These are phyloP conservation scores for Perilla frutescens DNA, from an alignment of 257 asterid species.

Conservation along the genomic window DNA sequence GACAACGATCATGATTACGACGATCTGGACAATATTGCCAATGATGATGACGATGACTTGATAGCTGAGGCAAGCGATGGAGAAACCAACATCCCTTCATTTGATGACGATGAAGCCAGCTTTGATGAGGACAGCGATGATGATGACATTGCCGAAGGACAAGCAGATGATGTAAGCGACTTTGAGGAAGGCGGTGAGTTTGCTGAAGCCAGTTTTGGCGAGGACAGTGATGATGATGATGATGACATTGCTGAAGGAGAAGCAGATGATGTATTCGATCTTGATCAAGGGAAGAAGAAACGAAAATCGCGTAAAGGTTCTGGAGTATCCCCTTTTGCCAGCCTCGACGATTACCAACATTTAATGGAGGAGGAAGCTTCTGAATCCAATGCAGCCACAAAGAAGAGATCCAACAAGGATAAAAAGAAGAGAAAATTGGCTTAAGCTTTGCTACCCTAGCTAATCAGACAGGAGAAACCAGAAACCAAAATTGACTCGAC, in stretches of 20 bases:
- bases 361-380: constrained; percentile 53
- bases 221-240: constrained; percentile 5
- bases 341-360: constrained; percentile 74
- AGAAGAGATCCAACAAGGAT: constrained; percentile 45
- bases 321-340: constrained; percentile 70
- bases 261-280: constrained; percentile 58
- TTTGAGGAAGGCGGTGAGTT: constrained; percentile 40
- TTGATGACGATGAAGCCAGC: constrained; percentile 37
- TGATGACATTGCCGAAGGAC: constrained; percentile 48
- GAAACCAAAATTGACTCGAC: no score
- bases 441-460: neutral
- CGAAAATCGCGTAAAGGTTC: constrained; percentile 41
- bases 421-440: constrained; percentile 31
- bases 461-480: no score
- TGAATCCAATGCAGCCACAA: constrained; percentile 5
- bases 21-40: constrained; percentile 63
- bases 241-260: constrained; percentile 48
- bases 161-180: constrained; percentile 61
- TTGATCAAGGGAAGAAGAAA: constrained; percentile 43
- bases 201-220: constrained; percentile 37
- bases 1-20: constrained; percentile 58
- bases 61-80: constrained; percentile 55
- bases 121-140: constrained; percentile 27
- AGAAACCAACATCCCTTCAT: constrained; percentile 1
- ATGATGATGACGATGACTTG: constrained; percentile 80